phyloP scores from a whole-genome alignment of 106 monocot species.

The Acorus calamus region DNA sequence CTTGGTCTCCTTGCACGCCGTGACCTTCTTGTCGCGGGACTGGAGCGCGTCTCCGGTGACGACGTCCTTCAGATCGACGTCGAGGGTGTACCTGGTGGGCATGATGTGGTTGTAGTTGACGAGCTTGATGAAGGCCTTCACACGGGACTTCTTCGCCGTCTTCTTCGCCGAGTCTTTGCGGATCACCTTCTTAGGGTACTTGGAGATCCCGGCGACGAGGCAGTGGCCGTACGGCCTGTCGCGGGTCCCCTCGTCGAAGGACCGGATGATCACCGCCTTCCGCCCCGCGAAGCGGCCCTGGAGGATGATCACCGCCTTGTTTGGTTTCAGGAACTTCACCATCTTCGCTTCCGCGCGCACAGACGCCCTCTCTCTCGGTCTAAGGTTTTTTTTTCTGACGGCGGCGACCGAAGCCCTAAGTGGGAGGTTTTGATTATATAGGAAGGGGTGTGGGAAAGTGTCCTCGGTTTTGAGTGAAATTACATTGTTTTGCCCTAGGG shows the following conservation, averaged over 20 bases:
- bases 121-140: slow-evolving; percentile 61
- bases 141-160: slow-evolving; percentile 49
- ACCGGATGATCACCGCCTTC: slow-evolving; percentile 50
- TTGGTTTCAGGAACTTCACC: slow-evolving; percentile 65
- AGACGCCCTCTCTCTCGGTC: not conserved
- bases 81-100: slow-evolving; percentile 55
- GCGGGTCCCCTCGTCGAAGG: slow-evolving; percentile 55
- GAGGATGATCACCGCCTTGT: slow-evolving; percentile 56
- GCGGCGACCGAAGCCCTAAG: too few species aligned
- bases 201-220: slow-evolving; percentile 45
- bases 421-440: too few species aligned
- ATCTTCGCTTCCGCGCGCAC: slow-evolving; percentile 9
- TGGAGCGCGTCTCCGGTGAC: slow-evolving; percentile 33
- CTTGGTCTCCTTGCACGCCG: slow-evolving; percentile 44
- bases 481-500: too few species aligned
- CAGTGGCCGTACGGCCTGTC: slow-evolving; percentile 57
- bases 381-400: too few species aligned
- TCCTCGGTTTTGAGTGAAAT: too few species aligned
- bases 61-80: slow-evolving; percentile 54
- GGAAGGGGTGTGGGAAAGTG: too few species aligned
- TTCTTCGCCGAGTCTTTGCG: slow-evolving; percentile 54
- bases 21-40: slow-evolving; percentile 43
- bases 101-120: slow-evolving; percentile 65
- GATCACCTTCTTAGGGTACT: slow-evolving; percentile 59
- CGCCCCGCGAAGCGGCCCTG: slow-evolving; percentile 54